phyloP scores from a whole-genome alignment of 2,329 filamentous ascomycete species.

The Sordariomycetes sp. region DNA sequence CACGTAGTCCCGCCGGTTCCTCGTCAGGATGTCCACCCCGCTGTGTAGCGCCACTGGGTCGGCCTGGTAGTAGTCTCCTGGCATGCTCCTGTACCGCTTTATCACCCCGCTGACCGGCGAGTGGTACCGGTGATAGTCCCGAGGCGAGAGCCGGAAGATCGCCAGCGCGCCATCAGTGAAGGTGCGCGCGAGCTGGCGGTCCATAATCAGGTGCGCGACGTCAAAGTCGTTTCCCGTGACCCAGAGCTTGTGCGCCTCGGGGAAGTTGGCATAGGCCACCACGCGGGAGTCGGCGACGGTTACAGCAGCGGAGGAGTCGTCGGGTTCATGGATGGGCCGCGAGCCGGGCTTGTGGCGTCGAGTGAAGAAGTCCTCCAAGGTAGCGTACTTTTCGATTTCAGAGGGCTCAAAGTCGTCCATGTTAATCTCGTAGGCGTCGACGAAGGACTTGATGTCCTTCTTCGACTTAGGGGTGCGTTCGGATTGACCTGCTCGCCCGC shows the following conservation, averaged over 20 bases:
- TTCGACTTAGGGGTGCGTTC: slow-evolving; percentile 18
- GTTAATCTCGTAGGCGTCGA: slow-evolving; percentile 23
- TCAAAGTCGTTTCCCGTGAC: slow-evolving; percentile 32
- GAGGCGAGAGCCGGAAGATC: slow-evolving; percentile 27
- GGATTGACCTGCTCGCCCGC: slow-evolving; percentile 7
- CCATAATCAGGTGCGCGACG: slow-evolving; percentile 24
- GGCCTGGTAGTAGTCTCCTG: slow-evolving; percentile 31
- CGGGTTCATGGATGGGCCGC: slow-evolving; percentile 15
- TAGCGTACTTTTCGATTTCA: slow-evolving; percentile 19
- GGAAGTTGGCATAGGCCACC: slow-evolving; percentile 22
- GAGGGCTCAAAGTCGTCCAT: slow-evolving; percentile 25
- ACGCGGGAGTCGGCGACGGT: slow-evolving; percentile 24
- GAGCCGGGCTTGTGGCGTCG: slow-evolving; percentile 18
- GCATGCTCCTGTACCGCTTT: slow-evolving; percentile 23
- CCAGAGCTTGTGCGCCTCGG: slow-evolving; percentile 22
- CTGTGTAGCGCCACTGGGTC: slow-evolving; percentile 21
- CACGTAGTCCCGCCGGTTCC: slow-evolving; percentile 24
- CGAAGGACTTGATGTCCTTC: slow-evolving; percentile 22
- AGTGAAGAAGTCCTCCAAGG: slow-evolving; percentile 27
- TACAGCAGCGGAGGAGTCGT: slow-evolving; percentile 17
- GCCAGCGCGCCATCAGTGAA: slow-evolving; percentile 24
- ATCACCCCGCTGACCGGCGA: slow-evolving; percentile 27
- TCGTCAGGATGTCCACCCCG: slow-evolving; percentile 23
- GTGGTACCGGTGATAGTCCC: slow-evolving; percentile 35
- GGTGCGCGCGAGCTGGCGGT: slow-evolving; percentile 16